Evolutionary conservation across 2,329 filamentous ascomycete species (phyloP).

Genomic region (Sarocladium strictum): DNA sequence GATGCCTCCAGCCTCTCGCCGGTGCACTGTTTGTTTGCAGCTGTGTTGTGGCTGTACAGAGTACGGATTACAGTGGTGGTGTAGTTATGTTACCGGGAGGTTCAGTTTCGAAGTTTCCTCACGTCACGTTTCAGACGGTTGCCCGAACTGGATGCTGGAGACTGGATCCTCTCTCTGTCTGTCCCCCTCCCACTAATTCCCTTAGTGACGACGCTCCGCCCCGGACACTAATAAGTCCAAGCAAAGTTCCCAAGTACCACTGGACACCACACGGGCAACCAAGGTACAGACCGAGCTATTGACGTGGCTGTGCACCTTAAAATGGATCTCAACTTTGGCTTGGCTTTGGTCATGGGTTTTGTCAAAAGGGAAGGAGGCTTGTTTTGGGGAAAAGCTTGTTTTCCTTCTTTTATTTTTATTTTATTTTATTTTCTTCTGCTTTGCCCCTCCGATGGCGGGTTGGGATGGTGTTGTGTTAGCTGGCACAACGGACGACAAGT

Average conservation of each 20-base stretch:
- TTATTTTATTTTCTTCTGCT: too few species aligned
- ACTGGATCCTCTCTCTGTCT: too few species aligned
- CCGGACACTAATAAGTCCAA: neutral
- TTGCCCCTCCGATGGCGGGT: neutral
- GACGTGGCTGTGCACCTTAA: neutral
- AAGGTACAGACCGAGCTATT: neutral
- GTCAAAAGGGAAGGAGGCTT: neutral
- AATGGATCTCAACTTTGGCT: neutral
- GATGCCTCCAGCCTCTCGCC: too few species aligned
- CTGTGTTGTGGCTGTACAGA: too few species aligned
- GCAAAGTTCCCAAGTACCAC: too few species aligned
- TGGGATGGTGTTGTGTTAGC: too few species aligned
- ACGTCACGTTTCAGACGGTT: neutral
- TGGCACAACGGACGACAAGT: too few species aligned
- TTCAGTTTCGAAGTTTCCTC: too few species aligned
- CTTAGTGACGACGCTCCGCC: neutral
- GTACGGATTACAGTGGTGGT: too few species aligned
- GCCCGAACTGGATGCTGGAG: neutral
- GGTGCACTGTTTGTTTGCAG: too few species aligned
- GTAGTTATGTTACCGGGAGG: too few species aligned
- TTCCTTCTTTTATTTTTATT: neutral
- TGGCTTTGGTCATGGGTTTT: neutral
- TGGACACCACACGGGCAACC: too few species aligned
- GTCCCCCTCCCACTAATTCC: neutral
- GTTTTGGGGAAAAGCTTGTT: neutral